phyloP scores from a whole-genome alignment of 306 rosid genomes.

The Acmispon strigosus region DNA sequence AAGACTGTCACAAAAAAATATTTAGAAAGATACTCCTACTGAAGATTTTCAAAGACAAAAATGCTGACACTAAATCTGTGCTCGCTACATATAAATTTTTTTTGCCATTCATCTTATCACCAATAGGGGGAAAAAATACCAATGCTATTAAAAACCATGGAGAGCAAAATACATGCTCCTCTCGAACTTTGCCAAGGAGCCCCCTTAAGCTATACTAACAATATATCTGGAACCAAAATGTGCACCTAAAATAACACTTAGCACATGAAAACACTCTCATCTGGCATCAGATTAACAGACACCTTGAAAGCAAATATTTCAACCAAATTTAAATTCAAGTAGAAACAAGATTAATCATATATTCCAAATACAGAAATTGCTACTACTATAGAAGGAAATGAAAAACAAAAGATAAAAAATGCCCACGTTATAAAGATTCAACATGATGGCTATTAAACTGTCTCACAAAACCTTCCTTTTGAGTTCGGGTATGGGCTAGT shows the following conservation, averaged over 20 bases:
- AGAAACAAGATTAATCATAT: background rate
- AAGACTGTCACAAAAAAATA: conserved; percentile 29
- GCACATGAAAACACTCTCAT: background rate
- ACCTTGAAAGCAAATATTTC: background rate
- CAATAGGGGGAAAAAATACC: background rate
- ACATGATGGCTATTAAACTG: background rate
- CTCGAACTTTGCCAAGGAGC: background rate
- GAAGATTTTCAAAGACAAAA: conserved; percentile 10
- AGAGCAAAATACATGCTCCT: background rate
- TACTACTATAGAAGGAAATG: background rate
- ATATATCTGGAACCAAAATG: background rate
- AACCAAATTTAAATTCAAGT: background rate
- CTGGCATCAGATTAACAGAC: background rate
- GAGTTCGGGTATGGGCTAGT: too few relatives aligned
- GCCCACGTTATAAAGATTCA: background rate
- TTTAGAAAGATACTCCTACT: conserved; percentile 12
- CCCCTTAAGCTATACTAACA: background rate
- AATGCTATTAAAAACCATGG: background rate
- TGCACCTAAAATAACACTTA: background rate
- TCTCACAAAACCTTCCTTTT: background rate
- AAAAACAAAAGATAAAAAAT: background rate
- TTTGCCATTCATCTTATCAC: conserved; percentile 10
- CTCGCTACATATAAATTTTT: background rate
- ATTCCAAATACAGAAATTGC: background rate
- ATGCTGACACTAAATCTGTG: background rate